Conservation (phyloP, 2,329 filamentous ascomycete genomes). For the Aspergillus candidus region DNA sequence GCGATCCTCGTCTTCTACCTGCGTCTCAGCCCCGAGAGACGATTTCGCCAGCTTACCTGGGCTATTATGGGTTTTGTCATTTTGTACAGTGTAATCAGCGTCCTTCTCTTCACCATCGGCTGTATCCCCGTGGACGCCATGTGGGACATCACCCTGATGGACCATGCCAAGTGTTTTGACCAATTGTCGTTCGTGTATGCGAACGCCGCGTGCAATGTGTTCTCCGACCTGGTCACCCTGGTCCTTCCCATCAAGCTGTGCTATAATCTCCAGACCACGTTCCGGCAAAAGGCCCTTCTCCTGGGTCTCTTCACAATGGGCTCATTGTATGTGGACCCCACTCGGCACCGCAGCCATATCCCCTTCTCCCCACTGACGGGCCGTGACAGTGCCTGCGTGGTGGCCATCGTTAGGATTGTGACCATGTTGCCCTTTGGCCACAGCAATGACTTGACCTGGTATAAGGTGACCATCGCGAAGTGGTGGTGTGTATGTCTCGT, state of each 20-base stretch:
- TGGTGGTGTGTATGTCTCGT: constrained; percentile 8
- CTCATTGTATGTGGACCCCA: constrained; percentile 7
- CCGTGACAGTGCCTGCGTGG: constrained; percentile 6
- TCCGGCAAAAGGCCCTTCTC: constrained; percentile 5
- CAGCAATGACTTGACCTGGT: constrained; percentile 10
- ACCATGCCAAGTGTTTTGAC: no score
- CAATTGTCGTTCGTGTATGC: no score
- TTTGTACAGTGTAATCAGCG: no score
- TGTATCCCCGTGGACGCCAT: no score
- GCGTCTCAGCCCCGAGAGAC: no score
- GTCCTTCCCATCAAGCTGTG: constrained; percentile 9
- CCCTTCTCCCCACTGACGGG: background rate
- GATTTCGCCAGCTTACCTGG: no score
- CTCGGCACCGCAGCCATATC: no score
- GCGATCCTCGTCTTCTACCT: no score
- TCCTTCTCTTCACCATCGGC: no score
- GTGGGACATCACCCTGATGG: no score
- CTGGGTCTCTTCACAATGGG: constrained; percentile 9
- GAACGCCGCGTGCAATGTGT: constrained; percentile 2
- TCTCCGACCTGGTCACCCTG: constrained; percentile 10
- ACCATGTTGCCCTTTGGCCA: constrained; percentile 11
- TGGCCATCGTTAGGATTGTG: constrained; percentile 11
- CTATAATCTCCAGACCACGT: constrained; percentile 9
- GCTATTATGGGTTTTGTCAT: no score
- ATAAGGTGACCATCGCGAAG: constrained; percentile 12